Evolutionary conservation across 805 yeast species (phyloP).

Genomic region (Barnettozyma wickerhamii): DNA sequence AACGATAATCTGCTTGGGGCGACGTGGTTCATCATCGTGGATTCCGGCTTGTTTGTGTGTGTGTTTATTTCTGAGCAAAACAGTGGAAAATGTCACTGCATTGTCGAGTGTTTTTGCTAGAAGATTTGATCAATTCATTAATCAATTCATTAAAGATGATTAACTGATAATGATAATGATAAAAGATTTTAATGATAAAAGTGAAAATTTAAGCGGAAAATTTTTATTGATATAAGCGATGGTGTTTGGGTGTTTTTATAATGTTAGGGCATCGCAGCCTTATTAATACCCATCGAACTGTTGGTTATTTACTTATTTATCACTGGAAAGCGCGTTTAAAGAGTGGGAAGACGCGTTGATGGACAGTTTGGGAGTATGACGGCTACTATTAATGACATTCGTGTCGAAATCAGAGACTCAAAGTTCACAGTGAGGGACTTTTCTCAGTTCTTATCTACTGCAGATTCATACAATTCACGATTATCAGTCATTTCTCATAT

Average conservation of each 20-base stretch:
- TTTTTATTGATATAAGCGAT: background rate
- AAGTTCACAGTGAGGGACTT: conserved; percentile 47
- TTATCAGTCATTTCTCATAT: conserved; percentile 78
- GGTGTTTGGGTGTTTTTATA: conserved; percentile 12
- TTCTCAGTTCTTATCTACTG: conserved; percentile 40
- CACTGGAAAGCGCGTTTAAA: no score
- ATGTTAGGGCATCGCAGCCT: conserved; percentile 3
- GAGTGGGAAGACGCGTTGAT: background rate
- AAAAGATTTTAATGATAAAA: no score
- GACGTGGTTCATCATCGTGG: conserved; percentile 26
- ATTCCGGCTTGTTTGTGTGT: background rate
- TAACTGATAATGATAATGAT: no score
- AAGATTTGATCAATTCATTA: no score
- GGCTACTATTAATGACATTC: no score
- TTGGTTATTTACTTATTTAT: no score
- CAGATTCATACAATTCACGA: conserved; percentile 55
- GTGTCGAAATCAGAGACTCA: conserved; percentile 22
- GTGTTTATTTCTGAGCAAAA: background rate
- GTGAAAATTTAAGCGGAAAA: no score
- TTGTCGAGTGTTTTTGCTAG: conserved; percentile 1
- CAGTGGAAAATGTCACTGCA: background rate
- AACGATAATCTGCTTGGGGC: conserved; percentile 32
- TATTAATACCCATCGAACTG: background rate
- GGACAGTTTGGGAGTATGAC: background rate
- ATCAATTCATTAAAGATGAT: no score